phyloP scores from a whole-genome alignment of 1,139 yeast species.

The Geotrichum aggregatum region DNA sequence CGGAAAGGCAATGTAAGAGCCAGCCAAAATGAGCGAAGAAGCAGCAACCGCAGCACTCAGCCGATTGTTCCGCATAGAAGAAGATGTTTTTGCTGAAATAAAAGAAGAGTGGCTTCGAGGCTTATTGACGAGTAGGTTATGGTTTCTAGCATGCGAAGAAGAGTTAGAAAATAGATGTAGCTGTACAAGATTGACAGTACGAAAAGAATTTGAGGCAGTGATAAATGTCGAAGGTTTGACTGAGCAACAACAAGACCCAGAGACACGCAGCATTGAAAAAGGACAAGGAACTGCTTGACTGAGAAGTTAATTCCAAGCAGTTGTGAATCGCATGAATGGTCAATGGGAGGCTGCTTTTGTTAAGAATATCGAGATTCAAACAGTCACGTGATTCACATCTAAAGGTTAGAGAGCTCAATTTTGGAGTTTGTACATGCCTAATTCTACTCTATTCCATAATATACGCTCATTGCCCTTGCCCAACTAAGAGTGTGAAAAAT shows the following conservation, averaged over 20 bases:
- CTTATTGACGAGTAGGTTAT: neutral
- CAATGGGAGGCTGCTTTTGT: neutral
- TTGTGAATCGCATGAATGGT: no score
- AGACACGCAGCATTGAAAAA: constrained; percentile 12
- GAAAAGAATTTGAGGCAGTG: neutral
- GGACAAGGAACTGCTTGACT: neutral
- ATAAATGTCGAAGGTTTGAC: neutral
- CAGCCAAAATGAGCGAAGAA: constrained; percentile 16
- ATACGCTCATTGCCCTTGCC: neutral
- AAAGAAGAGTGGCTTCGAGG: constrained; percentile 6
- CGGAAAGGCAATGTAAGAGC: constrained; percentile 20
- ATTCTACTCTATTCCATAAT: neutral
- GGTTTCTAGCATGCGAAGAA: neutral
- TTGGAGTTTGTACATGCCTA: neutral
- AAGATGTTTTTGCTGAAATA: neutral
- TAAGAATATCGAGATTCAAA: no score
- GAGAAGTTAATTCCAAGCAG: neutral
- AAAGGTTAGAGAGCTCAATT: neutral
- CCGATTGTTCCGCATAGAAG: constrained; percentile 3
- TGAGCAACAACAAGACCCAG: neutral
- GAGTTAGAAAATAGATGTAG: neutral
- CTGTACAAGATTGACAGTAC: constrained; percentile 1
- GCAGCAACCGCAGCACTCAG: constrained; percentile 18
- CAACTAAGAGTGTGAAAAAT: neutral
- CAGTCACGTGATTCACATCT: neutral